Conservation (phyloP, 495 filamentous ascomycete genomes). For the Hypoxylon cercidicola region DNA sequence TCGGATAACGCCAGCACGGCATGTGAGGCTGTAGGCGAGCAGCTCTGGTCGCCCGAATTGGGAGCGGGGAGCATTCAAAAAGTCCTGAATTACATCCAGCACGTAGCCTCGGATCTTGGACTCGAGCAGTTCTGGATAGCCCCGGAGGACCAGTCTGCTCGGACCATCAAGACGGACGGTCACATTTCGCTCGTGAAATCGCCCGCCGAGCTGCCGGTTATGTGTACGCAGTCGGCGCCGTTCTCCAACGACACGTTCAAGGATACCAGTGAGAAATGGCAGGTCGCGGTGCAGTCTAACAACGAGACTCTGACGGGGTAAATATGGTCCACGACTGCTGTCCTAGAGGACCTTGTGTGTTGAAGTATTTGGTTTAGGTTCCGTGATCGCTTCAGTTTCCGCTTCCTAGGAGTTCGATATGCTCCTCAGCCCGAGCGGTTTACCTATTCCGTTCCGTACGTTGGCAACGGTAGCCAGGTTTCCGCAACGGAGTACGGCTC, state of each 20-base stretch:
- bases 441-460: conserved; percentile 50
- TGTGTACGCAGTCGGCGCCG: conserved; percentile 60
- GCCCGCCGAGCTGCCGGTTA: conserved; percentile 37
- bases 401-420: conserved; percentile 57
- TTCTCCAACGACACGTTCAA: conserved; percentile 52
- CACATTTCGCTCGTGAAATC: conserved; percentile 21
- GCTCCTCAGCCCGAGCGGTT: conserved; percentile 54
- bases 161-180: conserved; percentile 45
- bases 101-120: conserved; percentile 37
- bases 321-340: background rate
- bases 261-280: conserved; percentile 56
- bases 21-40: conserved; percentile 54
- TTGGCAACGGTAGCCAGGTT: conserved; percentile 45
- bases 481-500: conserved; percentile 53
- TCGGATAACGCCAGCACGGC: conserved; percentile 40
- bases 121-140: conserved; percentile 54
- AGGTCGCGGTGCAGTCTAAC: conserved; percentile 54
- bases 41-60: conserved; percentile 53
- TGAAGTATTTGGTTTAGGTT: conserved; percentile 42
- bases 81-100: conserved; percentile 54
- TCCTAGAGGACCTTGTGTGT: background rate
- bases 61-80: conserved; percentile 49
- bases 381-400: conserved; percentile 64
- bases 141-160: conserved; percentile 17
- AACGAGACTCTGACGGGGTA: conserved; percentile 57